Percentiles rank a stretch among this genome's conserved stretches.
Conservation (phyloP, 2,329 filamentous ascomycete species). For the Colletotrichum eleusines region DNA sequence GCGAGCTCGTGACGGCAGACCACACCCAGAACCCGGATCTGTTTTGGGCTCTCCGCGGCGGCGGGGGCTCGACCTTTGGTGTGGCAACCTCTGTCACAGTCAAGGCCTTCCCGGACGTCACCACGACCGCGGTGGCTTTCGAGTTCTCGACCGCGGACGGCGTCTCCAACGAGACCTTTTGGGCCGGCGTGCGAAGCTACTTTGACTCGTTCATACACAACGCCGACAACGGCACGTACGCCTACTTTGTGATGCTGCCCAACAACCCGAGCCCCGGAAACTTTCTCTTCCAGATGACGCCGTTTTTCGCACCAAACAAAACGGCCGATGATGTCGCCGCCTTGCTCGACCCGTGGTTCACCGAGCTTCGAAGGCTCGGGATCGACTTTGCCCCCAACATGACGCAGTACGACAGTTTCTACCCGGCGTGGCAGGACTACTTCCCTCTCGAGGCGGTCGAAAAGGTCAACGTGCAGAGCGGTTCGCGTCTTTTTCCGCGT, state of each 20-base stretch:
- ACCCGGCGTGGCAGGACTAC: constrained; percentile 32
- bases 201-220: constrained; percentile 29
- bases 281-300: constrained; percentile 32
- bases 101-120: constrained; percentile 18
- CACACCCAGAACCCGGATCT: constrained; percentile 64
- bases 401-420: constrained; percentile 27
- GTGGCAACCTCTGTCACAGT: constrained; percentile 28
- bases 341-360: constrained; percentile 28
- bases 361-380: constrained; percentile 6
- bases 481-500: constrained; percentile 22
- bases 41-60: constrained; percentile 73
- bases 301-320: constrained; percentile 40
- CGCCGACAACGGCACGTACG: constrained; percentile 24
- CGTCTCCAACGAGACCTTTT: constrained; percentile 29
- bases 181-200: constrained; percentile 25
- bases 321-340: constrained; percentile 14
- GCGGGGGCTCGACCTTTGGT: constrained; percentile 56
- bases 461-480: constrained; percentile 30
- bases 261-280: constrained; percentile 27
- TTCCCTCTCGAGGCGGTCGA: constrained; percentile 23
- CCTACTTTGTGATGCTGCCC: constrained; percentile 17
- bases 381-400: constrained; percentile 24
- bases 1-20: constrained; percentile 61
- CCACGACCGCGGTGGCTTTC: constrained; percentile 18
- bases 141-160: constrained; percentile 29